Evolutionary conservation across 768 basidiomycete species (phyloP), one percentile per base, ranked within the genome.

Genomic region (Leccinum aurantiacum): DNA sequence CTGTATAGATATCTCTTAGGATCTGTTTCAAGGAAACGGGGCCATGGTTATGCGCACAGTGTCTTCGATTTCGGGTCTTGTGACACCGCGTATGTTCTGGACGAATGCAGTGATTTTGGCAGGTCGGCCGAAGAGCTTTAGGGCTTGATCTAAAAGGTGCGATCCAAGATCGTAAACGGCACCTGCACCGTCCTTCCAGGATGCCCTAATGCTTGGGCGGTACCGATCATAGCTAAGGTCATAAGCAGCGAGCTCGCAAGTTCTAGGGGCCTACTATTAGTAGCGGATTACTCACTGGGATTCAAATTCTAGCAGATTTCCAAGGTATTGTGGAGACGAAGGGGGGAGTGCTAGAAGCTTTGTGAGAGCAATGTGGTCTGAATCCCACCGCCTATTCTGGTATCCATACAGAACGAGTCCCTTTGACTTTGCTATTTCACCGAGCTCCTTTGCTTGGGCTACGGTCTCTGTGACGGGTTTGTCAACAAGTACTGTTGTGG

Each of bases 181-280:
- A 4, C 91, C 90, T 1, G 84, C 77, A 31, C 81, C 72, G 60
- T 93, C 91, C 72, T 93, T 94, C 93, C 93, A 96, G 0, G 85
- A 83, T 13, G 86, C 83, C 65, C 88, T 88, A 33, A 87, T 70
- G 1, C 74, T 78, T 25, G 80, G 79, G 35, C 89, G 84, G 76
- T 84, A 92, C 46, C 92, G 86, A 70, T 92, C 91, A 69, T 84
- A 89, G 69, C 90, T 90, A 56, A 2, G 37, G 31, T 50, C 48
- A 11, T 54, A 35, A 37, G 33, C 50, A 52, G 22, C 24, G 52
- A 33, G 14, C 31, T 35, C 22, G 13, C 24, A 22, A 22, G 22
- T 14, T 6, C 17, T 46, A 31, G 33, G 13, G 27, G 15, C 52
- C 41, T 17, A 41, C 17, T 17, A 22, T 22, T 24, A 38, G 17